Percentiles rank a stretch among this genome's conserved stretches.
These are phyloP conservation scores for Zygoascus sp. DNA, from an alignment of 1,139 yeast genomes.

Conservation along the genomic window DNA sequence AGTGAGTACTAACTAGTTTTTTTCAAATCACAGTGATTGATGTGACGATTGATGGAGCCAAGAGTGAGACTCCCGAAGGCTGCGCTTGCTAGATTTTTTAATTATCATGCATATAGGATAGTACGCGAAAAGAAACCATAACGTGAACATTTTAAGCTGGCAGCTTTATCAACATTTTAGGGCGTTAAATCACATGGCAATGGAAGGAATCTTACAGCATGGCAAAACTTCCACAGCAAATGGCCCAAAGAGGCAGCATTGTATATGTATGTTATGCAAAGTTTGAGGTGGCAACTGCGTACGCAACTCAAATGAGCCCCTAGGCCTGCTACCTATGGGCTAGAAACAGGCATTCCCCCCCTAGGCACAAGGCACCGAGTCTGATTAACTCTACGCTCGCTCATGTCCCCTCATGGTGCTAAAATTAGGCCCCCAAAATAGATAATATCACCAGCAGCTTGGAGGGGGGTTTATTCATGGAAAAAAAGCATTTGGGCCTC, in stretches of 20 bases:
- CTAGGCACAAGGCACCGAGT: neutral
- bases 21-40: slow-evolving; percentile 48
- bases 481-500: too few relatives aligned
- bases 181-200: too few relatives aligned
- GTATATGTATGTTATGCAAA: neutral
- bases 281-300: neutral
- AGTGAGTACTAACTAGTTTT: too few relatives aligned
- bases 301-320: neutral
- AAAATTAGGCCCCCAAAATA: too few relatives aligned
- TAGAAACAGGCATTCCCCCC: neutral
- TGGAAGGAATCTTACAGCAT: too few relatives aligned
- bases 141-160: too few relatives aligned
- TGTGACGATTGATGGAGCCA: slow-evolving; percentile 45
- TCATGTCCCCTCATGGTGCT: too few relatives aligned
- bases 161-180: too few relatives aligned
- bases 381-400: too few relatives aligned
- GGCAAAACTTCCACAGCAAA: too few relatives aligned
- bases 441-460: too few relatives aligned
- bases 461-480: too few relatives aligned
- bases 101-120: slow-evolving; percentile 1
- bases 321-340: neutral
- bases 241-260: neutral
- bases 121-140: neutral
- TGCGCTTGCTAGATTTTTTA: slow-evolving; percentile 22
- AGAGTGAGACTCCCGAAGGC: slow-evolving; percentile 19